Evolutionary conservation across 805 yeast genomes (phyloP).

Genomic region (Yarrowia deformans): DNA sequence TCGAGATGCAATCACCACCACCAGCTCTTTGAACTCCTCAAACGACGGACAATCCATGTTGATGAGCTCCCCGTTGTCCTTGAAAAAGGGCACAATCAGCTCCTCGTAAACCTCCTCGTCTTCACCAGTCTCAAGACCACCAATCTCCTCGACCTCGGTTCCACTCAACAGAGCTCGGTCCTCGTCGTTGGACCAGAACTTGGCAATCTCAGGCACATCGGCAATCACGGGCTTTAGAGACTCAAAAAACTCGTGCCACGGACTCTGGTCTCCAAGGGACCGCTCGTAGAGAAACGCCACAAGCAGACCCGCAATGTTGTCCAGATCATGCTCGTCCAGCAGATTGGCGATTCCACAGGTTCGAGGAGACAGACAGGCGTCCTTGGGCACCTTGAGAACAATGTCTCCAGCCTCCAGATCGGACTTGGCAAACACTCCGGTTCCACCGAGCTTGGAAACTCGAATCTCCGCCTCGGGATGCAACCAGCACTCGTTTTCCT

Average conservation of each 20-base stretch:
- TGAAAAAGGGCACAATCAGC: constrained; percentile 49
- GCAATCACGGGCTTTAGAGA: constrained; percentile 52
- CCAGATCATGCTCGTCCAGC: constrained; percentile 63
- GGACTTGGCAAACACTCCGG: constrained; percentile 71
- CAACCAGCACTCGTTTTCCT: constrained; percentile 61
- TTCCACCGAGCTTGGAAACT: constrained; percentile 64
- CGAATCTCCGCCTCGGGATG: constrained; percentile 58
- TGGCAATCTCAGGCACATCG: constrained; percentile 58
- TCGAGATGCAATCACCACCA: constrained; percentile 59
- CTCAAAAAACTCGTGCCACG: constrained; percentile 75
- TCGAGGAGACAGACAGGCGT: constrained; percentile 48
- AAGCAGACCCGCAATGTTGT: constrained; percentile 72
- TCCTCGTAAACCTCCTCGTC: constrained; percentile 52
- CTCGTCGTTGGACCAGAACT: constrained; percentile 66
- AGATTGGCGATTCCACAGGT: constrained; percentile 66
- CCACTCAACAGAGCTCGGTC: constrained; percentile 58
- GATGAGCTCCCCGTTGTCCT: constrained; percentile 33
- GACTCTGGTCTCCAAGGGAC: constrained; percentile 65
- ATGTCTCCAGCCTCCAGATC: constrained; percentile 52
- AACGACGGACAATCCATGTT: constrained; percentile 44
- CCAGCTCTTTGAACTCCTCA: constrained; percentile 41
- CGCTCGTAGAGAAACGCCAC: constrained; percentile 76
- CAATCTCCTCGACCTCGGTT: constrained; percentile 67
- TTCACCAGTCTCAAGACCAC: constrained; percentile 62
- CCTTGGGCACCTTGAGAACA: constrained; percentile 50